Conservation (phyloP, 257 asterid species). For the Pogostemon cablin region DNA sequence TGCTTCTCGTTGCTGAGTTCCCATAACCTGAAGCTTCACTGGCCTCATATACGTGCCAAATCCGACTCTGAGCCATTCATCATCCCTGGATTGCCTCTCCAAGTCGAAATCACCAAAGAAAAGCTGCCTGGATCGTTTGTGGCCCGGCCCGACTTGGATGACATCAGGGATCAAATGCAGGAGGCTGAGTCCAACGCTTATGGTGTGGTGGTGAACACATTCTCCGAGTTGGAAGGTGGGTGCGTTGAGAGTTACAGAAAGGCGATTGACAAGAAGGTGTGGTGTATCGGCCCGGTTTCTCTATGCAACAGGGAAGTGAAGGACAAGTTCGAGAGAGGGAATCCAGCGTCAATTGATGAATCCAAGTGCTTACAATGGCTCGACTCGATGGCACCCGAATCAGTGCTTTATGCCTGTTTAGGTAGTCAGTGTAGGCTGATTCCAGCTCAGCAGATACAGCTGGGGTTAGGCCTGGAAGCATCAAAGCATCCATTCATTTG, state of each 20-base stretch:
- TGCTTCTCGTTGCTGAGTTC: conserved; percentile 67
- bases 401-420: conserved; percentile 65
- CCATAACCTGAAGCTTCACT: conserved; percentile 48
- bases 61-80: conserved; percentile 52
- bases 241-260: conserved; percentile 53
- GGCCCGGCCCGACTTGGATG: conserved; percentile 62
- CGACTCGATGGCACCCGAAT: conserved; percentile 40
- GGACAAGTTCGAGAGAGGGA: conserved; percentile 76
- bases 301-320: conserved; percentile 46
- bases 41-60: conserved; percentile 44
- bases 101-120: conserved; percentile 43
- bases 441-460: conserved; percentile 55
- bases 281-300: conserved; percentile 84
- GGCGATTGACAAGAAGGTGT: conserved; percentile 59
- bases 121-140: conserved; percentile 73
- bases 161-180: conserved; percentile 63
- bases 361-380: conserved; percentile 54
- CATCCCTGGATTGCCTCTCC: conserved; percentile 65
- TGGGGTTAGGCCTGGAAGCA: conserved; percentile 67
- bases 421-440: conserved; percentile 76
- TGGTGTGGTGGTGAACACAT: conserved; percentile 72
- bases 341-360: conserved; percentile 54
- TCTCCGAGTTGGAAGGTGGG: conserved; percentile 57
- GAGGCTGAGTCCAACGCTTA: conserved; percentile 60
- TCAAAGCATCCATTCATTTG: conserved; percentile 61